Evolutionary conservation across 352 stramenopile genomes (phyloP).

Genomic region (Phytopythium chamaehyphon): DNA sequence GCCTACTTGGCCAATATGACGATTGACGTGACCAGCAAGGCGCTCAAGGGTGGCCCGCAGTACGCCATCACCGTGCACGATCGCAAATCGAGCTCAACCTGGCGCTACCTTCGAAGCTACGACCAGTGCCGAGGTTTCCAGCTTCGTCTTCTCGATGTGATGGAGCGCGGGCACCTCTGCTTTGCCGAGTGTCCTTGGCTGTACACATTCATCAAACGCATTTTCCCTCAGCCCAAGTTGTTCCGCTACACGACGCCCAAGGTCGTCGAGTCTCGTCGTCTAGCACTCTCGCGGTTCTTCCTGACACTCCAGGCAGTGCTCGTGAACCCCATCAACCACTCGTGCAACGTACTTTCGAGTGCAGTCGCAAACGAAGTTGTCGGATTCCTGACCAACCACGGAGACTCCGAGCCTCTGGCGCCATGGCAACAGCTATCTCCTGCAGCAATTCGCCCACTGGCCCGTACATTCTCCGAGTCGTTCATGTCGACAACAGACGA

Average conservation of each 20-base stretch:
- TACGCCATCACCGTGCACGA: conserved; percentile 37
- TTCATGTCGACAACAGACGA: conserved; percentile 13
- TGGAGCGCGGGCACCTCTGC: conserved; percentile 37
- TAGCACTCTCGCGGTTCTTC: conserved; percentile 32
- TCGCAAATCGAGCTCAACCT: conserved; percentile 28
- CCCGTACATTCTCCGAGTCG: conserved; percentile 30
- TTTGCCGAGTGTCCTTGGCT: conserved; percentile 45
- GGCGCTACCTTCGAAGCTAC: conserved; percentile 30
- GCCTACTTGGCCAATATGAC: conserved; percentile 26
- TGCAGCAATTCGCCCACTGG: conserved; percentile 12
- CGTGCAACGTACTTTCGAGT: conserved; percentile 25
- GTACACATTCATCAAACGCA: conserved; percentile 28
- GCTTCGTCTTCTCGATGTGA: conserved; percentile 17
- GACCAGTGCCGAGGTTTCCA: conserved; percentile 36
- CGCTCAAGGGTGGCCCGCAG: conserved; percentile 10
- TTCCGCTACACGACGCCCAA: conserved; percentile 20
- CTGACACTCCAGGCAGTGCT: conserved; percentile 34
- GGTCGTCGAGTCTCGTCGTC: conserved; percentile 20
- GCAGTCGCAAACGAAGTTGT: conserved; percentile 28
- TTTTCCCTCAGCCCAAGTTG: conserved; percentile 24
- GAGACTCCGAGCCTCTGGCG: conserved; percentile 5
- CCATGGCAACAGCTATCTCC: conserved; percentile 22
- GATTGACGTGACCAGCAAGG: conserved; percentile 27
- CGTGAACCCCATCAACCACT: conserved; percentile 34
- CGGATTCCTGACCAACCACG: conserved; percentile 28